Evolutionary conservation across 108 stramenopile genomes (phyloP).

Genomic region (Seminavis robusta): DNA sequence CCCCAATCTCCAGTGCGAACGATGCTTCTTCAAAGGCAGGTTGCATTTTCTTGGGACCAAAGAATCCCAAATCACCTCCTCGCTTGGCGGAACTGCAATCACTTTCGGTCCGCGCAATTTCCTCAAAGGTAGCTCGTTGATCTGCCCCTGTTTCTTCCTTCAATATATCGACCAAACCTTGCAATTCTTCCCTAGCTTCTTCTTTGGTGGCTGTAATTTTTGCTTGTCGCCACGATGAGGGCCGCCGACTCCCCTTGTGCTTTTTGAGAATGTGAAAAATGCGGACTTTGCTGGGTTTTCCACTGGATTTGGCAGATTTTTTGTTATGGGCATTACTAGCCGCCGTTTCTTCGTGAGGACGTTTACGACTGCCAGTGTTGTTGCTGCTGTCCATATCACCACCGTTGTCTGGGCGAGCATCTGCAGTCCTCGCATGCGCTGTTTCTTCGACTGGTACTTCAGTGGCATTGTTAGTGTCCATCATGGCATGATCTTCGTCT

Average conservation of each 20-base stretch:
- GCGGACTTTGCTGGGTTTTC: slow-evolving; percentile 64
- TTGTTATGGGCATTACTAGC: neutral
- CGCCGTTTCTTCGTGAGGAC: slow-evolving; percentile 6
- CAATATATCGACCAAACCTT: slow-evolving; percentile 53
- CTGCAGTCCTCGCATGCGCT: neutral
- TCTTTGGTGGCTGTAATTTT: slow-evolving; percentile 69
- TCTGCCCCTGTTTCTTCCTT: slow-evolving; percentile 44
- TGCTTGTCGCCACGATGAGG: slow-evolving; percentile 65
- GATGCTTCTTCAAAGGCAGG: slow-evolving; percentile 75
- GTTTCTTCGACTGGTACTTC: slow-evolving; percentile 3
- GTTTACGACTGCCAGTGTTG: neutral
- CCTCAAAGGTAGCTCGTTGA: slow-evolving; percentile 73
- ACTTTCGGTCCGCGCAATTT: slow-evolving; percentile 77
- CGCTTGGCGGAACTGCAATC: slow-evolving; percentile 82
- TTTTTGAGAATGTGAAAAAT: slow-evolving; percentile 86
- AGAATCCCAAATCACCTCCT: slow-evolving; percentile 83
- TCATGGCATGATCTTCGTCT: neutral
- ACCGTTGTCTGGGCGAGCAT: neutral
- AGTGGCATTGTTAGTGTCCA: neutral
- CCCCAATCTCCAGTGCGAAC: slow-evolving; percentile 77
- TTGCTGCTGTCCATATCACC: neutral
- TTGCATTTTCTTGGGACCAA: slow-evolving; percentile 79
- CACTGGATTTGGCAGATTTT: neutral
- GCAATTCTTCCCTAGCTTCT: slow-evolving; percentile 67
- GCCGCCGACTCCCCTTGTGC: slow-evolving; percentile 69